Evolutionary conservation across 495 filamentous ascomycete species (phyloP), one percentile per base, ranked within the genome.

Genomic region (Margaritispora aquatica): DNA sequence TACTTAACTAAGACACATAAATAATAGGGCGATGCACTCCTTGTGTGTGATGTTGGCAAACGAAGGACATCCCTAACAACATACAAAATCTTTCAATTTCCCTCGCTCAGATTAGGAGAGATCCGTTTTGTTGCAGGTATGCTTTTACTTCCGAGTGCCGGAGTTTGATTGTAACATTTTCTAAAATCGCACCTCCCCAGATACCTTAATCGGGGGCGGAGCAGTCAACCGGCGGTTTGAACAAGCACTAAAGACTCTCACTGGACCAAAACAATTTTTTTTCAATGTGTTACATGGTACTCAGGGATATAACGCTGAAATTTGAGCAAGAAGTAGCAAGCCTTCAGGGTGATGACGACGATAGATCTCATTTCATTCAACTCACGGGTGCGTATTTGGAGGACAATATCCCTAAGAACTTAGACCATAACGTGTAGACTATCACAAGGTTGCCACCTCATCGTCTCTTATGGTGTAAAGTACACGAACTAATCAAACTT

Each of bases 11-110:
- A 15, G 15, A 5, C 29, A 34, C 7, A 34, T 34, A 15, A 7
- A 34, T 38, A 62, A 68, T 26, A n/a, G n/a, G 74, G 72, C 27
- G 74, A 79, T 63, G 70, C 69, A 21, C 72, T 79, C 55, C 66
- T 78, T 4, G 58, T 79, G 11, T 77, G 73, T 59, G 77, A 80
- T 63, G 56, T 26, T 17, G 46, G 48, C 26, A 69, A 75, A 21
- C 76, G 75, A 8, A 80, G 7, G 15, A 75, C 1, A 76, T 77
- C 8, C 76, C 60, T 79, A 20, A 75, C 78, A 54, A 72, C 76
- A 0, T 80, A 79, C 57, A 63, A 71, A 23, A 70, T 79, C 41
- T 66, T 64, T n/a, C 49, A 52, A 26, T 26, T 24, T 2, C 20
- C 26, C 24, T n/a, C 19, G 8, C 68, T 81, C 0, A 69, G 75